phyloP scores from a whole-genome alignment of 768 basidiomycete genomes.

The Mycena leptocephala region DNA sequence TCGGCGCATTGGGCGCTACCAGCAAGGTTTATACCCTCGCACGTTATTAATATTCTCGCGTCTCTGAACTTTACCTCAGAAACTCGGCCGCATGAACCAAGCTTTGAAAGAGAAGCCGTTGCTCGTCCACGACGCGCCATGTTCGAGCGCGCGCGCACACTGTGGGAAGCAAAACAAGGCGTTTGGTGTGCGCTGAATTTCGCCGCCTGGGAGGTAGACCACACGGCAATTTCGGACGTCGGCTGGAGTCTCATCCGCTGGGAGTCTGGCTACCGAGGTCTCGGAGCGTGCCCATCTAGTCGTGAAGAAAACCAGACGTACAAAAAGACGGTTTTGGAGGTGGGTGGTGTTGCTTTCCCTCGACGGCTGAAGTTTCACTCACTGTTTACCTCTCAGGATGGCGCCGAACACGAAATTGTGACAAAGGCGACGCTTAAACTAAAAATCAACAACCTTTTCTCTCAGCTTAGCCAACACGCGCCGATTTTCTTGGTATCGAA shows the following conservation, averaged over 20 bases:
- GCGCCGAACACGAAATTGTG: slow-evolving; percentile 59
- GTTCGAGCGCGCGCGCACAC: slow-evolving; percentile 68
- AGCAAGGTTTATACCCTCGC: slow-evolving; percentile 54
- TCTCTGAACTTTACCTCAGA: slow-evolving; percentile 60
- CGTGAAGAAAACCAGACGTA: slow-evolving; percentile 58
- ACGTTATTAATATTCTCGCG: not conserved
- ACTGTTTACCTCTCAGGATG: slow-evolving; percentile 52
- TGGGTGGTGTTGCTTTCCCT: not conserved
- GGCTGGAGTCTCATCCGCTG: slow-evolving; percentile 67
- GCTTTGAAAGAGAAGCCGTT: slow-evolving; percentile 63
- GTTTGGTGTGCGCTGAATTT: slow-evolving; percentile 74
- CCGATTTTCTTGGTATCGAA: slow-evolving; percentile 74
- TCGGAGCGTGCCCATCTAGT: slow-evolving; percentile 63
- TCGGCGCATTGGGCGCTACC: slow-evolving; percentile 57
- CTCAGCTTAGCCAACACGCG: slow-evolving; percentile 48
- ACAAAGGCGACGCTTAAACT: slow-evolving; percentile 56
- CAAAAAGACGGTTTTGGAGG: slow-evolving; percentile 38
- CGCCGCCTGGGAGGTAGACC: slow-evolving; percentile 73
- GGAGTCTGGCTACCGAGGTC: slow-evolving; percentile 56
- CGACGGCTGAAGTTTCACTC: not conserved
- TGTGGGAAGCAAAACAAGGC: slow-evolving; percentile 64
- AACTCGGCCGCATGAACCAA: slow-evolving; percentile 58
- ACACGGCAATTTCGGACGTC: slow-evolving; percentile 70
- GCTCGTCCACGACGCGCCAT: slow-evolving; percentile 63
- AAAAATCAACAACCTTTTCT: slow-evolving; percentile 57